Evolutionary conservation across 768 basidiomycete genomes (phyloP), one percentile per base, ranked within the genome.

Genomic region (Lentinula sp.): DNA sequence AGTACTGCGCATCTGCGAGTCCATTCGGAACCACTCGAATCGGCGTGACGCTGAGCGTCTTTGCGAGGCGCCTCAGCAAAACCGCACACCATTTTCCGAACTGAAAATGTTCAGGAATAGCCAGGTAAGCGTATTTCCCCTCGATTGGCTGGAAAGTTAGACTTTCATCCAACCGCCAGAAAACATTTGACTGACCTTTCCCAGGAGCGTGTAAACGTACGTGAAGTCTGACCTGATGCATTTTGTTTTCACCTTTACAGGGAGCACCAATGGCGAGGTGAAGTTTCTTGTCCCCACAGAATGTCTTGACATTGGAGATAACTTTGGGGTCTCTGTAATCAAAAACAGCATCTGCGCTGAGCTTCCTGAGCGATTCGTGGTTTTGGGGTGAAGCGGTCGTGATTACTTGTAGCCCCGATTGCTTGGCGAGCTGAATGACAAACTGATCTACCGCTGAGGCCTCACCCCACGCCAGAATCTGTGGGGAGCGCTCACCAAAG

Each of bases 291-390:
- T 65, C 59, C 6, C 63, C 61, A 9, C 68, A 68, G 20, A 59
- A 61, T 16, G 60, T 61, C 46, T 67, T 66, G 51, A 73, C 70
- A 57, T 68, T 68, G 16, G 36, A 32, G 9, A 65, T 51, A 13
- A 67, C 67, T 16, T 70, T 63, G 10, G 67, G 66, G 37, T 72
- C 71, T 13, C 58, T 62, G 64, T 70, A 72, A 63, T 79, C 75
- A 62, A 77, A 72, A 4, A 75, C 72, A 0, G 68, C 73, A 41
- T 75, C 71, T 0, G 80, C 81, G 6, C 81, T 80, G 13, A 78
- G 65, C 0, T 66, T 62, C 48, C 70, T 73, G 35, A 81, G 63
- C n/a, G 74, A 65, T 0, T 67, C 69, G 50, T 72, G 70, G 64
- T 79, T 78, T 42, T 68, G 65, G 7, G 75, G 71, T 1, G 76